These are phyloP conservation scores for Aureobasidium lini DNA, from an alignment of 2,329 filamentous ascomycete species.

Conservation along the genomic window DNA sequence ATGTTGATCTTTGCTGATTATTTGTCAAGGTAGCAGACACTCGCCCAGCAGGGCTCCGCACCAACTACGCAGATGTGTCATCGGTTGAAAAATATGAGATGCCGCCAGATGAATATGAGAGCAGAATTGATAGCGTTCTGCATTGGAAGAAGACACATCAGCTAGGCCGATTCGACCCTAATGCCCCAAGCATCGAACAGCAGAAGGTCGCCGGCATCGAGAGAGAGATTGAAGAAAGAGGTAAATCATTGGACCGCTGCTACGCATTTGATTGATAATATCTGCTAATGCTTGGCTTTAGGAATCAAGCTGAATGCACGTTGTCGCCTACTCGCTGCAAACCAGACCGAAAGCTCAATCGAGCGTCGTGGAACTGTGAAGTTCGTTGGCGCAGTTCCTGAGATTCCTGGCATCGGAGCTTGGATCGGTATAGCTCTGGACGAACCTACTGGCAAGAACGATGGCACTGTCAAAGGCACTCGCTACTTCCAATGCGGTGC, in stretches of 20 bases:
- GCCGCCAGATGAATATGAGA: constrained; percentile 78
- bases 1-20: not conserved
- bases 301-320: constrained; percentile 37
- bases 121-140: constrained; percentile 78
- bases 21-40: constrained; percentile 63
- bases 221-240: constrained; percentile 62
- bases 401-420: constrained; percentile 55
- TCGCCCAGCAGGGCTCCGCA: constrained; percentile 65
- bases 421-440: constrained; percentile 71
- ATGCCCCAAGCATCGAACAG: constrained; percentile 65
- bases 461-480: constrained; percentile 59
- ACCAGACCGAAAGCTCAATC: constrained; percentile 40
- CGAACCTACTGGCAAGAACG: constrained; percentile 76
- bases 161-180: constrained; percentile 90
- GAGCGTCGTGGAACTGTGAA: constrained; percentile 59
- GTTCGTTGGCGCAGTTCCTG: constrained; percentile 66
- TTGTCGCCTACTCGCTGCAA: constrained; percentile 45
- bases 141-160: constrained; percentile 95
- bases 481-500: constrained; percentile 63
- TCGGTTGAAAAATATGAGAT: constrained; percentile 84
- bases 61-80: constrained; percentile 74
- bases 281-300: constrained; percentile 17
- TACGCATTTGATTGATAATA: not conserved
- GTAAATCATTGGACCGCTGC: constrained; percentile 25
- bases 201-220: constrained; percentile 62